phyloP scores from a whole-genome alignment of 768 basidiomycete genomes.

The Cystobasidiopsis lactophilus region DNA sequence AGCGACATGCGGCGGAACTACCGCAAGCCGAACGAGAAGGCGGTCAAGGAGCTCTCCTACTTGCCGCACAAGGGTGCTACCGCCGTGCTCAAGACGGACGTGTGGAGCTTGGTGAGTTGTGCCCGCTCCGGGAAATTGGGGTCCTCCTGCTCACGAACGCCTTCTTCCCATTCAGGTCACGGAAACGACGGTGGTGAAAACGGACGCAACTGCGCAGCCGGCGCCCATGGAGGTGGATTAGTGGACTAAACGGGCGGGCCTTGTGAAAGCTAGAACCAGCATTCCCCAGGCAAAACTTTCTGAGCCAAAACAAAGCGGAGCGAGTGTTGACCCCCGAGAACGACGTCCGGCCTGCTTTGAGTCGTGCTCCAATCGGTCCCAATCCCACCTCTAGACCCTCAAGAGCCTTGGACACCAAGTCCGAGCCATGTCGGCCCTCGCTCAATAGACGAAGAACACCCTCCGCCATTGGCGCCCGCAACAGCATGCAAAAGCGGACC shows the following conservation, averaged over 20 bases:
- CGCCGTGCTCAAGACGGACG: not conserved
- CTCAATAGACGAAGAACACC: no score
- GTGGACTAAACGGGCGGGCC: no score
- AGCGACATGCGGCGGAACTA: slow-evolving; percentile 90
- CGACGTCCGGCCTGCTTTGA: no score
- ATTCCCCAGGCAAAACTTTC: no score
- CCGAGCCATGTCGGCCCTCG: no score
- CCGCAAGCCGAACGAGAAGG: slow-evolving; percentile 66
- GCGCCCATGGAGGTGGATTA: not conserved
- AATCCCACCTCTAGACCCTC: no score
- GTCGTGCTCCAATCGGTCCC: no score
- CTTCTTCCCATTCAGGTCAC: not conserved
- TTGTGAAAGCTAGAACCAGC: no score
- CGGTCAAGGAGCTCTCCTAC: slow-evolving; percentile 21
- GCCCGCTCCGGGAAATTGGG: not conserved
- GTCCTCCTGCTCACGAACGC: not conserved
- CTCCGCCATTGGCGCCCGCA: not conserved
- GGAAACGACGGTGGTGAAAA: not conserved
- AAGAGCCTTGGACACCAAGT: no score
- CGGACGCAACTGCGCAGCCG: not conserved
- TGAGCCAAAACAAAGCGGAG: no score
- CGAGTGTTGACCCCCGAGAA: no score
- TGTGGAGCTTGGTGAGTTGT: not conserved
- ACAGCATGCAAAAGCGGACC: not conserved
- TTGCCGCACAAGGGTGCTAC: slow-evolving; percentile 11